Conservation (phyloP, 2,329 filamentous ascomycete species). For the Talaromyces sp. region DNA sequence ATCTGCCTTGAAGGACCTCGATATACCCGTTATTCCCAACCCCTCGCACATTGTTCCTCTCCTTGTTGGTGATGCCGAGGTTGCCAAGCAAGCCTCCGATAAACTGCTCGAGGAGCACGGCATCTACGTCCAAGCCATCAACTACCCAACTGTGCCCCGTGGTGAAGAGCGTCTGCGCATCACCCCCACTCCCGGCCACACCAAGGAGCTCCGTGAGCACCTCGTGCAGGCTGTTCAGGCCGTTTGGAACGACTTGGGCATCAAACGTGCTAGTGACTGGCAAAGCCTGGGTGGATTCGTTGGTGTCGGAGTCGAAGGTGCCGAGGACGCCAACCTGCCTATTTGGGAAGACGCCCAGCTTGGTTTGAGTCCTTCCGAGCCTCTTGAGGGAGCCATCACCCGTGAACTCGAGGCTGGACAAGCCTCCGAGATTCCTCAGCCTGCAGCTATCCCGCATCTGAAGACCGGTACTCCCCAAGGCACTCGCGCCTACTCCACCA, state of each 20-base stretch:
- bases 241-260: slow-evolving; percentile 84
- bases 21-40: slow-evolving; percentile 97
- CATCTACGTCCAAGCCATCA: slow-evolving; percentile 98
- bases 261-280: slow-evolving; percentile 95
- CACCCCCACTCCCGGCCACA: slow-evolving; percentile 92
- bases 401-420: slow-evolving; percentile 35
- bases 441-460: slow-evolving; percentile 18
- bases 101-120: slow-evolving; percentile 85
- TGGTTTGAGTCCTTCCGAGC: slow-evolving; percentile 63
- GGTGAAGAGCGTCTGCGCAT: slow-evolving; percentile 97
- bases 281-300: slow-evolving; percentile 89
- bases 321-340: slow-evolving; percentile 63
- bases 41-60: slow-evolving; percentile 95
- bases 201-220: slow-evolving; percentile 79
- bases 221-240: slow-evolving; percentile 80
- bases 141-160: slow-evolving; percentile 96
- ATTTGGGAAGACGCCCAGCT: slow-evolving; percentile 93
- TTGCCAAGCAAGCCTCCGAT: slow-evolving; percentile 90
- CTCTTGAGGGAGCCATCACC: slow-evolving; percentile 61
- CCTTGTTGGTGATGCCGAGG: slow-evolving; percentile 88
- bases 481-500: slow-evolving; percentile 23
- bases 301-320: slow-evolving; percentile 77
- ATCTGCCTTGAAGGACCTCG: slow-evolving; percentile 72
- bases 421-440: neutral
- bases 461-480: slow-evolving; percentile 27